Evolutionary conservation across 345 rosid genomes (phyloP), one percentile per base, ranked within the genome.

Genomic region (Raphanus raphanistrum): DNA sequence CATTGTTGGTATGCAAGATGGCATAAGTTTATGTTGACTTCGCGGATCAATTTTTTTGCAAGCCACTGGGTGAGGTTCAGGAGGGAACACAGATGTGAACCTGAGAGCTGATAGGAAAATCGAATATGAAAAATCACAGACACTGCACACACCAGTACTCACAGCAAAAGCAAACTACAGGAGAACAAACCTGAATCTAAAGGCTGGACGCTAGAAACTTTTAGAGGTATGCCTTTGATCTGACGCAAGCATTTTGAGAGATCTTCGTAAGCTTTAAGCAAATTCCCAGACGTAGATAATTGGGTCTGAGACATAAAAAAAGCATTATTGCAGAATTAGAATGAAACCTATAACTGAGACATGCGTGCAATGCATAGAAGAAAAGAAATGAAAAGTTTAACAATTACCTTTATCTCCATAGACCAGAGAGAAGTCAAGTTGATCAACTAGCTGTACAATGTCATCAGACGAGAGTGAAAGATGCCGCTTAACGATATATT

Each of bases 21-120:
- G 80, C 60, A 79, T 75, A 52, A 79, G 74, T 80, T 86, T 87
- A 17, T 73, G 79, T 25, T 84, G 74, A 31, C 33, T 31, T 31
- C 21, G 81, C 45, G 65, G 65, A 68, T 73, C 72, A 63, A 72
- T 77, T 71, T 84, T 87, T 75, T 82, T 88, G 55, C 59, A 76
- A 64, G 92, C 94, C 75, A 94, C 67, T 4, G 93, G 93, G 78
- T 94, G 97, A 71, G 98, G 92, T 73, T 86, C 91, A 27, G 97
- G 97, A 76, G 98, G 98, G 82, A 87, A 92, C 75, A 92, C 98
- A 57, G 95, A 88, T 38, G 97, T 88, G 79, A 60, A 84, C 88
- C 97, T 89, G 84, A 92, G 88, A 77, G 98, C 98, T 94, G 91
- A 32, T 15, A 82, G 61, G 45, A 73, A 50, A 16, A 72, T 21